Evolutionary conservation across 148 eudicot species (phyloP).

Genomic region (Suaeda aralocaspica): DNA sequence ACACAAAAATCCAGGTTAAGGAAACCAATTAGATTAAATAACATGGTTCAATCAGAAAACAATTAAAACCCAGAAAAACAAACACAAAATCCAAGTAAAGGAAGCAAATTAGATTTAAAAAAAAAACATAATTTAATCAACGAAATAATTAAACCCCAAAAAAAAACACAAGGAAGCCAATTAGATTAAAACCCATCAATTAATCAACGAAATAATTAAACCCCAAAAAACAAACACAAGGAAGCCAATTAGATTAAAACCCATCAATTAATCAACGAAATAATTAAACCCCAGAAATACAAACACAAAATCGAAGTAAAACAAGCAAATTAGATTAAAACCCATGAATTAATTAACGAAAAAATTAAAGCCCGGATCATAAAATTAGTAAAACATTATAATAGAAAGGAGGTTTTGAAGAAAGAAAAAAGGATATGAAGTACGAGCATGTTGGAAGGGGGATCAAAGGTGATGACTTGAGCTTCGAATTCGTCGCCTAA

Average conservation of each 20-base stretch:
- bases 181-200: conserved; percentile 2
- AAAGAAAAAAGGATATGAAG: conserved; percentile 71
- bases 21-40: no score
- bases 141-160: no score
- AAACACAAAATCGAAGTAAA: no score
- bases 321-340: conserved; percentile 3
- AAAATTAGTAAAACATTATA: background rate
- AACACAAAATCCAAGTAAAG: no score
- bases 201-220: background rate
- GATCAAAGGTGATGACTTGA: conserved; percentile 76
- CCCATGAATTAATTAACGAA: background rate
- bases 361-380: background rate
- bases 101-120: no score
- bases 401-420: background rate
- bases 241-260: conserved; percentile 8
- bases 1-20: conserved; percentile 36
- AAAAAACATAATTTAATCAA: background rate
- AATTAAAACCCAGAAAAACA: no score
- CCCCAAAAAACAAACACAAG: no score
- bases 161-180: no score
- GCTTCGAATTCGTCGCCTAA: conserved; percentile 88
- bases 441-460: conserved; percentile 67
- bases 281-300: background rate
- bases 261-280: background rate
- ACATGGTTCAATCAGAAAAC: no score